Base-by-base conservation (phyloP, 108 stramenopile species). In the Skeletonema marinoi region DNA sequence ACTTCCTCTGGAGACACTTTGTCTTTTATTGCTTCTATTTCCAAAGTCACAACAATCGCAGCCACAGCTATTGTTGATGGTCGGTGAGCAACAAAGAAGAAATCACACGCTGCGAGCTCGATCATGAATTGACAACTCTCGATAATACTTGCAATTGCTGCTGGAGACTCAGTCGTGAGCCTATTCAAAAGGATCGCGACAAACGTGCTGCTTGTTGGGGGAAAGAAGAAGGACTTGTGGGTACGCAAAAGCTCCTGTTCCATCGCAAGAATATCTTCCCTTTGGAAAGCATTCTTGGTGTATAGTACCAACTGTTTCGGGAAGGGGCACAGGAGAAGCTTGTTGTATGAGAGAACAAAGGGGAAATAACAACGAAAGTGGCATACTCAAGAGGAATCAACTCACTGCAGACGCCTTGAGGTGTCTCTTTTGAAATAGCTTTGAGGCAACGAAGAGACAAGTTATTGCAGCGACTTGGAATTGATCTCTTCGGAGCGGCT, bases 81-180 rank as follows among this genome's bases (percentile, higher is more conserved):
- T 59, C 61, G 51, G 38, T 66, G 38, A 10, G 80, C n/a, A 12
- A 81, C 35, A 39, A 81, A 81, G 42, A 75, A 75, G 69, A 66
- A 75, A 13, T 75, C 80, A 21, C 80, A 81, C 32, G 70, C 68
- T 5, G 80, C 69, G 25, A 81, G 17, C 58, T 81, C 72, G 16
- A 75, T 81, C 63, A 81, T 58, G 69, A 81, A 81, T 60, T 75
- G 80, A 21, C 48, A 70, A 19, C 25, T 60, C 17, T 81, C 80
- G n/a, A 75, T 48, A 11, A 74, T 54, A 1, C 25, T 4, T 39
- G 73, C 11, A 17, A 75, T 44, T 6, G 41, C n/a, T 56, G 54
- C 54, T 25, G 54, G 54, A n/a, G 16, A n/a, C 38, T 63, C 44
- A 3, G 30, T 12, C 16, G 39, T 21, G 31, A 75, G 66, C 42